Conservation (phyloP, 495 filamentous ascomycete genomes). For the Talaromyces thailandensis region DNA sequence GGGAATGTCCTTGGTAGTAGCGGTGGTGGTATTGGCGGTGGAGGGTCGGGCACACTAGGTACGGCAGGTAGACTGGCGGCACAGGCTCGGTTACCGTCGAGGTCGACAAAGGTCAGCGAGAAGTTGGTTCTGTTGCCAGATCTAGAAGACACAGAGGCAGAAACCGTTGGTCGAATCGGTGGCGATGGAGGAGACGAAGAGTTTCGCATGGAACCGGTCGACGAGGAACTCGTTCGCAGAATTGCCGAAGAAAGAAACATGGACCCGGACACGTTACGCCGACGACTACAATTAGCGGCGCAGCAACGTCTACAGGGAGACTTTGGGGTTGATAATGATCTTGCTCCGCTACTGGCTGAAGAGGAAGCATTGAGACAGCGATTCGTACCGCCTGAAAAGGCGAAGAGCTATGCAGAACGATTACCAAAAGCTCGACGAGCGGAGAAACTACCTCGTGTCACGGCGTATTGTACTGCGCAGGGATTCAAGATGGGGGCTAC, state of each 20-base stretch:
- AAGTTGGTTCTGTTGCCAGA: conserved; percentile 91
- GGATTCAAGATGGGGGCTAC: conserved; percentile 80
- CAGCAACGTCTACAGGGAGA: conserved; percentile 35
- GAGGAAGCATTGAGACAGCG: conserved; percentile 61
- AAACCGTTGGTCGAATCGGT: conserved; percentile 31
- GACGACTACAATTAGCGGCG: conserved; percentile 19
- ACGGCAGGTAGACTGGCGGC: conserved; percentile 32
- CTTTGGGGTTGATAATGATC: conserved; percentile 52
- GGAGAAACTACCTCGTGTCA: conserved; percentile 81
- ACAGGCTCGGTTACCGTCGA: conserved; percentile 72
- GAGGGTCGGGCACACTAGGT: conserved; percentile 11
- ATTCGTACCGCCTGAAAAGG: conserved; percentile 48
- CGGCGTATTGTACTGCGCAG: conserved; percentile 94
- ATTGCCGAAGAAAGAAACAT: conserved; percentile 27
- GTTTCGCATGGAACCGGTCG: conserved; percentile 25
- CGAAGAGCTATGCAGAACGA: conserved; percentile 92
- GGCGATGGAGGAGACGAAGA: conserved; percentile 41
- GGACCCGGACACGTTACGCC: conserved; percentile 29
- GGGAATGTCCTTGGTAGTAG: neutral
- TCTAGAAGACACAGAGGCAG: conserved; percentile 27
- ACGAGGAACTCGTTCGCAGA: conserved; percentile 21
- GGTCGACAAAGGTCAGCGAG: conserved; percentile 87
- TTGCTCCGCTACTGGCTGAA: conserved; percentile 66
- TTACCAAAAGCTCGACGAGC: conserved; percentile 81
- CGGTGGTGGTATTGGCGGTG: conserved; percentile 3